Evolutionary conservation across 2,329 filamentous ascomycete genomes (phyloP), one percentile per base, ranked within the genome.

Genomic region (Fusarium irregulare): DNA sequence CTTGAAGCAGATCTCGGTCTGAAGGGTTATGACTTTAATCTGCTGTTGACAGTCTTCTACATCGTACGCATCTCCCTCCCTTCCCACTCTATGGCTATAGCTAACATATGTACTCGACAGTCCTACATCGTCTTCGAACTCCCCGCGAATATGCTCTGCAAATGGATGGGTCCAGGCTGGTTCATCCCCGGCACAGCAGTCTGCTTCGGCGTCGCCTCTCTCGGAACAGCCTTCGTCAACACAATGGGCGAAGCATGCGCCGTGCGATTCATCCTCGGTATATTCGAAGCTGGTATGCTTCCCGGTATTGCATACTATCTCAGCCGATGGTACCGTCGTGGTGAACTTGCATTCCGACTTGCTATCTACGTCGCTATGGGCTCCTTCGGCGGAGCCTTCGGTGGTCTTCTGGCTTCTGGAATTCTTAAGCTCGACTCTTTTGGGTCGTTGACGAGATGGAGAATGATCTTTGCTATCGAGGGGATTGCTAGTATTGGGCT

Each of bases 301-400:
- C 89, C 89, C 0, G 88, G 89, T 0, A 89, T 90, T 20, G 88
- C 88, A 0, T 91, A 91, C 74, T 91, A 90, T 64, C 76, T 90
- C 25, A 86, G 83, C 0, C 79, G 88, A 41, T 91, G 88, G 88
- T 92, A 91, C 66, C 80, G 87, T 11, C 81, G 88, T 20, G 46
- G 46, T 2, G 62, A 65, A 25, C 62, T 65, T 7, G 62, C 40
- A 1, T 65, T 65, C 6, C 61, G 62, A 2, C 34, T 65, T 0
- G 40, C 62, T 7, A 65, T 65, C 30, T 65, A 65, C 4, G 60
- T 65, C 12, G 62, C 62, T 10, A 65, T 65, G 62, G 62, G 62
- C 9, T 65, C 62, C 0, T 65, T 65, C 4, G 62, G 60, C 7
- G 62, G 62, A 12, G 62, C 60, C 0, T 65, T 65, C 2, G 62